These are phyloP conservation scores for Penicillium sp. DNA, from an alignment of 2,329 filamentous ascomycete species.

Conservation along the genomic window DNA sequence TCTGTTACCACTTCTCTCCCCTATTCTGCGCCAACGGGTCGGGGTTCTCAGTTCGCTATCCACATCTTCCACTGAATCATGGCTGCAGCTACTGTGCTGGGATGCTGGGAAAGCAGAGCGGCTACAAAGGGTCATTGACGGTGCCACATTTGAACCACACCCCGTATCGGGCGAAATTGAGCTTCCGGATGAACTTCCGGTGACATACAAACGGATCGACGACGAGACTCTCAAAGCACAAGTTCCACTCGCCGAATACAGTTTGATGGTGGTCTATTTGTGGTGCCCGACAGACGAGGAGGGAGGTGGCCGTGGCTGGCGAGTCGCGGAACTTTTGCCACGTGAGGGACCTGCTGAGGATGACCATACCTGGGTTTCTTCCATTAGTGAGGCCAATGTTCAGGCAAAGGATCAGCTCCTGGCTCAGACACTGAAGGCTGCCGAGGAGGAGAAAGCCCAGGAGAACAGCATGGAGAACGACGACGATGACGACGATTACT, in stretches of 20 bases:
- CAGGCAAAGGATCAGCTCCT: constrained; percentile 38
- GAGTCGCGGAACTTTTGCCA: constrained; percentile 57
- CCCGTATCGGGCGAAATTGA: constrained; percentile 65
- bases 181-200: constrained; percentile 54
- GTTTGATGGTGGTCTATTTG: constrained; percentile 55
- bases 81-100: constrained; percentile 62
- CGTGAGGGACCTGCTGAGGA: constrained; percentile 50
- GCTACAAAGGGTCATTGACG: constrained; percentile 54
- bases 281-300: constrained; percentile 61
- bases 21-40: constrained; percentile 62
- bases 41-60: constrained; percentile 53
- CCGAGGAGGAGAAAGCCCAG: constrained; percentile 22
- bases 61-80: constrained; percentile 49
- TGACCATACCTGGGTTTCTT: constrained; percentile 52
- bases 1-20: constrained; percentile 60
- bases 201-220: constrained; percentile 59
- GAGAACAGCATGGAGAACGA: constrained; percentile 43
- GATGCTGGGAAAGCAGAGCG: constrained; percentile 52
- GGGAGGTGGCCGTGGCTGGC: constrained; percentile 55
- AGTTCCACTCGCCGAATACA: constrained; percentile 55
- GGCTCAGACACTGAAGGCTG: constrained; percentile 36
- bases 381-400: constrained; percentile 56
- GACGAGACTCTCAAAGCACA: constrained; percentile 60
- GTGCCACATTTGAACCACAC: constrained; percentile 59
- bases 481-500: constrained; percentile 64